These are phyloP conservation scores for Penicillium cinerascens DNA, from an alignment of 495 filamentous ascomycete species.

Conservation along the genomic window DNA sequence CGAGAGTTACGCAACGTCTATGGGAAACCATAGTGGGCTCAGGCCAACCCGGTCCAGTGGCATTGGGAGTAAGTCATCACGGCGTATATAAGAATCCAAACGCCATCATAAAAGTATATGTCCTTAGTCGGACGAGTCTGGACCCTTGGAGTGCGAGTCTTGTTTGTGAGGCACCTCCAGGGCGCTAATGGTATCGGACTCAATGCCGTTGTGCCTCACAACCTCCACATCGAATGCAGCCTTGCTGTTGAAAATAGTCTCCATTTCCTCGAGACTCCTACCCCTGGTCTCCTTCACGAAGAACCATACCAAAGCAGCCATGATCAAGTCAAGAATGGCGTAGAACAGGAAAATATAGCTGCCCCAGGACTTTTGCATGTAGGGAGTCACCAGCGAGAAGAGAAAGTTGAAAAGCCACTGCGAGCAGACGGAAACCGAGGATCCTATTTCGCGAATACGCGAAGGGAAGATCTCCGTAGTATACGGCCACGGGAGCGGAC, in stretches of 20 bases:
- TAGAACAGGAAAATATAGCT: conserved; percentile 51
- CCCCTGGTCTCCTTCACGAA: conserved; percentile 62
- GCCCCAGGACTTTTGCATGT: conserved; percentile 42
- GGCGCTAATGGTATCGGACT: conserved; percentile 5
- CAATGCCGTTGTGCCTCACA: conserved; percentile 12
- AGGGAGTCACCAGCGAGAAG: conserved; percentile 47
- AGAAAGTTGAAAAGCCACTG: conserved; percentile 54
- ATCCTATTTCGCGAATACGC: conserved; percentile 44
- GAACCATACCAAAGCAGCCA: conserved; percentile 54
- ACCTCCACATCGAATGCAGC: conserved; percentile 26
- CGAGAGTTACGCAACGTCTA: not conserved
- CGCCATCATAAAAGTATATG: not conserved
- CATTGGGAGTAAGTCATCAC: not conserved
- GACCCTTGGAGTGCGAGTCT: not conserved
- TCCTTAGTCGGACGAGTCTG: conserved; percentile 2
- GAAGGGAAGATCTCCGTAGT: conserved; percentile 45
- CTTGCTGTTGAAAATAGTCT: conserved; percentile 28
- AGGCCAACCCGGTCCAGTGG: not conserved
- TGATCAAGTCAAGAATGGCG: conserved; percentile 31
- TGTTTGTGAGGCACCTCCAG: conserved; percentile 17
- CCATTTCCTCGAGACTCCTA: conserved; percentile 46
- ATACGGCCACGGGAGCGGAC: conserved; percentile 50
- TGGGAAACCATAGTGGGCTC: not conserved
- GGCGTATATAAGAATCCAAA: not conserved
- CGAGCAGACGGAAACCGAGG: conserved; percentile 37